Evolutionary conservation across 2,329 filamentous ascomycete species (phyloP).

Genomic region (Didymella sp.): DNA sequence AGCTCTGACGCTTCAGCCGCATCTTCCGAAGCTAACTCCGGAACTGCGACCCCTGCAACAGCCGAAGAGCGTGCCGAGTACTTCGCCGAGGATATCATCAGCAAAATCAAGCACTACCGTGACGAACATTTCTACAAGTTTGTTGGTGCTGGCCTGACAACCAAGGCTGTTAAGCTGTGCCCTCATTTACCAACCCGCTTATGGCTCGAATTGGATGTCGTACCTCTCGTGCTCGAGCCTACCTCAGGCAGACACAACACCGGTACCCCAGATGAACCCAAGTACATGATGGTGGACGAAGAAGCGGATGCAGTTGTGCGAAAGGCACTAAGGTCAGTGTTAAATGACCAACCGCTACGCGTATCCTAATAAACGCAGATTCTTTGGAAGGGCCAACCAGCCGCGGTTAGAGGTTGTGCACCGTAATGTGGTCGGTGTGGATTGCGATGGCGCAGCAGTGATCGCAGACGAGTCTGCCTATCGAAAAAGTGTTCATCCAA

Average conservation of each 20-base stretch:
- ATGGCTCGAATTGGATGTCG: constrained; percentile 78
- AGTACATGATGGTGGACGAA: constrained; percentile 72
- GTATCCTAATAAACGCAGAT: constrained; percentile 11
- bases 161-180: constrained; percentile 64
- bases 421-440: constrained; percentile 73
- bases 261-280: constrained; percentile 48
- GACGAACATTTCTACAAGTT: constrained; percentile 74
- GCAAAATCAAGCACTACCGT: constrained; percentile 65
- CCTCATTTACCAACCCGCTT: constrained; percentile 72
- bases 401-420: constrained; percentile 72
- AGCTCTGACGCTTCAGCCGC: constrained; percentile 13
- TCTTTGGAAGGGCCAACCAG: constrained; percentile 75
- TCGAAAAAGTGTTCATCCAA: constrained; percentile 63
- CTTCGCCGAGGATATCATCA: constrained; percentile 66
- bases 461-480: constrained; percentile 66
- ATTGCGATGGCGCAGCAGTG: constrained; percentile 68
- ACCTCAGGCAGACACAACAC: constrained; percentile 19
- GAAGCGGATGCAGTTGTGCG: constrained; percentile 82
- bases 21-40: constrained; percentile 17
- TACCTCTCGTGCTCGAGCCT: constrained; percentile 68
- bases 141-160: constrained; percentile 73
- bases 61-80: constrained; percentile 26
- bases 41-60: constrained; percentile 22
- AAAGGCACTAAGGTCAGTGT: constrained; percentile 73
- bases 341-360: not conserved